phyloP scores from a whole-genome alignment of 345 rosid species.

The Psidium guajava region DNA sequence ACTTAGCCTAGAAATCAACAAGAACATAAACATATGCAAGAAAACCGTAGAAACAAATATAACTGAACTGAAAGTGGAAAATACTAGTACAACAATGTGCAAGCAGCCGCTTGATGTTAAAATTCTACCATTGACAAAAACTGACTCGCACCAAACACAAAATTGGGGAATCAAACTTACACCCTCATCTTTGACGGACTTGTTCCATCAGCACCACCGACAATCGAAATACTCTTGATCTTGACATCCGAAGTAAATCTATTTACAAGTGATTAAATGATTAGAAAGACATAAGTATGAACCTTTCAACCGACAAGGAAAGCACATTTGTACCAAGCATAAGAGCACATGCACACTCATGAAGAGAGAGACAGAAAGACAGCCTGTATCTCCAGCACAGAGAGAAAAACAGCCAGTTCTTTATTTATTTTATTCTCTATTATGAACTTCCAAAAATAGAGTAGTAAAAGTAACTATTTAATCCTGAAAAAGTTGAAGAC shows the following conservation, averaged over 20 bases:
- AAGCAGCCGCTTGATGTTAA: not conserved
- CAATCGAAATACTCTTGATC: slow-evolving; percentile 82
- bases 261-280: slow-evolving; percentile 4
- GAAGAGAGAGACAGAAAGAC: not conserved
- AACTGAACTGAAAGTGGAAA: not conserved
- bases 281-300: not conserved
- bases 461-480: not conserved
- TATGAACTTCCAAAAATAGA: not conserved
- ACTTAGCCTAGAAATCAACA: not conserved
- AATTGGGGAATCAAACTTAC: slow-evolving; percentile 34
- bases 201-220: slow-evolving; percentile 87
- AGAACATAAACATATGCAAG: not conserved
- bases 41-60: not conserved
- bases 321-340: not conserved
- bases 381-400: not conserved
- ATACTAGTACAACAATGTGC: not conserved
- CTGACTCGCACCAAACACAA: not conserved
- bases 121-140: not conserved
- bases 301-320: not conserved
- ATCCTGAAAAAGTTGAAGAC: not conserved
- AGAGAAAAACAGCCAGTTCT: not conserved
- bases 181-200: slow-evolving; percentile 94
- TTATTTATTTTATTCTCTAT: not conserved
- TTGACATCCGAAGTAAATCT: slow-evolving; percentile 97
- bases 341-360: not conserved